Evolutionary conservation across 306 rosid species (phyloP).

Genomic region (Begonia peltatifolia): DNA sequence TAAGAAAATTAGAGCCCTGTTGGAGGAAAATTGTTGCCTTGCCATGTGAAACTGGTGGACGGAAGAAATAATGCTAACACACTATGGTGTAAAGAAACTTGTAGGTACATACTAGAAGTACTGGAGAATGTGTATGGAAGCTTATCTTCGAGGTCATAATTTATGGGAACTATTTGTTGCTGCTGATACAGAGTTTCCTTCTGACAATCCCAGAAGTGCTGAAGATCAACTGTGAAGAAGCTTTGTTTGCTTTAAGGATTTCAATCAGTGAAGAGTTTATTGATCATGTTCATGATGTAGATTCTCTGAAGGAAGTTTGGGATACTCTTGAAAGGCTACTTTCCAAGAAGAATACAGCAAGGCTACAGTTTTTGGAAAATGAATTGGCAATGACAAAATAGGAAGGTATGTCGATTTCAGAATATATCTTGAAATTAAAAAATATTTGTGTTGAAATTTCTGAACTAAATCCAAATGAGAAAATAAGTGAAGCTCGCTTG

Average conservation of each 20-base stretch:
- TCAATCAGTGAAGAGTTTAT: conserved; percentile 5
- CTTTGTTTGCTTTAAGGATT: conserved; percentile 4
- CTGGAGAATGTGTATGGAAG: conserved; percentile 6
- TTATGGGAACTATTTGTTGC: conserved; percentile 3
- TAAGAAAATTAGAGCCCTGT: too few relatives aligned
- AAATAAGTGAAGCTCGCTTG: background rate
- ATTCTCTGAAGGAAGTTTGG: background rate
- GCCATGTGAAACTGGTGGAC: too few relatives aligned
- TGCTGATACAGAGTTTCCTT: conserved; percentile 1
- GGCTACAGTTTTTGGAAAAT: background rate
- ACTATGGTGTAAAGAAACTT: conserved; percentile 3
- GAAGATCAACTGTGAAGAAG: background rate
- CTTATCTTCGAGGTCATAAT: conserved; percentile 5
- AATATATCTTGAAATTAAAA: conserved; percentile 4
- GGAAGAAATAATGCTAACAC: background rate
- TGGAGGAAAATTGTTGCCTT: too few relatives aligned
- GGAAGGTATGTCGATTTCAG: background rate
- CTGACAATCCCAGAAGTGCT: background rate
- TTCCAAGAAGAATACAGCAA: background rate
- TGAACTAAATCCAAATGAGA: conserved; percentile 1
- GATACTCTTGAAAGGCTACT: conserved; percentile 1
- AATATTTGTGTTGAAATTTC: conserved; percentile 5
- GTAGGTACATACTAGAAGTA: conserved; percentile 5
- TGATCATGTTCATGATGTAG: conserved; percentile 1
- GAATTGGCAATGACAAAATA: background rate